phyloP scores from a whole-genome alignment of 768 basidiomycete species.

The Kwoniella europaea region DNA sequence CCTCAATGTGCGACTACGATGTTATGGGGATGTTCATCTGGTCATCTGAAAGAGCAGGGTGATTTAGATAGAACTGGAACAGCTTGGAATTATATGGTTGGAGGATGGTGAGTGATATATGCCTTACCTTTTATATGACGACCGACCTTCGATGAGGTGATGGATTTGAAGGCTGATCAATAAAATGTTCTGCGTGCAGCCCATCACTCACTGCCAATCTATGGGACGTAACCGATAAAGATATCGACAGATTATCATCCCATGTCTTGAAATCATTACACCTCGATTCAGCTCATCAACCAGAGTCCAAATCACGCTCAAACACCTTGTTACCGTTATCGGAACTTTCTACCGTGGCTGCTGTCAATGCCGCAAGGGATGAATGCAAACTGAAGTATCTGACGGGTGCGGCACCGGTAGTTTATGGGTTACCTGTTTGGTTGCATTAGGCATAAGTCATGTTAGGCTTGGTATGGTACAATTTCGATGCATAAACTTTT shows the following conservation, averaged over 20 bases:
- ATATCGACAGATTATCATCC: constrained; percentile 91
- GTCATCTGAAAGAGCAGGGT: constrained; percentile 82
- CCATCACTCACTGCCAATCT: constrained; percentile 91
- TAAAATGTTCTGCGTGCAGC: constrained; percentile 59
- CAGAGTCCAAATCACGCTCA: constrained; percentile 9
- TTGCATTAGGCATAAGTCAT: constrained; percentile 59
- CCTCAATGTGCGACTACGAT: constrained; percentile 88
- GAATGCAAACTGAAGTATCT: constrained; percentile 88
- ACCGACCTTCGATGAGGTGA: not conserved
- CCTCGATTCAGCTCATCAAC: constrained; percentile 59
- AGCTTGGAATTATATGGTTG: constrained; percentile 94
- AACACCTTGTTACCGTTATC: constrained; percentile 35
- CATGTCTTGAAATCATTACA: constrained; percentile 76
- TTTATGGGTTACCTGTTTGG: constrained; percentile 95
- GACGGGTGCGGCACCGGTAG: constrained; percentile 91
- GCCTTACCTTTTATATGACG: not conserved
- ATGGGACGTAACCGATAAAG: constrained; percentile 98
- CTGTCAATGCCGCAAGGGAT: constrained; percentile 78
- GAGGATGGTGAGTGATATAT: constrained; percentile 77
- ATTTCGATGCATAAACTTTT: too few relatives aligned
- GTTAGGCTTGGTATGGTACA: too few relatives aligned
- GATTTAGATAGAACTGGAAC: constrained; percentile 92
- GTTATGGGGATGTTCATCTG: constrained; percentile 99
- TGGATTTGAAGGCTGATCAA: not conserved
- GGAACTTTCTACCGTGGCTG: constrained; percentile 68